Base-by-base conservation (phyloP, 108 stramenopile species). In the Conticribra weissflogii region DNA sequence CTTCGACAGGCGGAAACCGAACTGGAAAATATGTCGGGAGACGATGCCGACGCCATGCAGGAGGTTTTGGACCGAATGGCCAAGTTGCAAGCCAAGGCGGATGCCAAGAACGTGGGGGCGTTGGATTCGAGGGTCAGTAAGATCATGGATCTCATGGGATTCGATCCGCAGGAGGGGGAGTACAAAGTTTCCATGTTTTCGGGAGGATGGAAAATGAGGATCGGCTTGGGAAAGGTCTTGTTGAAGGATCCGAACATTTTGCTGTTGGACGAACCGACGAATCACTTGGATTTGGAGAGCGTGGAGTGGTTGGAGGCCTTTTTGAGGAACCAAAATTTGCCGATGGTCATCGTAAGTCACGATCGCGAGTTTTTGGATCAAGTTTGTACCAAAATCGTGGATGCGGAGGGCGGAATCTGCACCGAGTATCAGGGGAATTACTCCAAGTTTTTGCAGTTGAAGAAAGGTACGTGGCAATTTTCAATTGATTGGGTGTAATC, bases 301-400 rank as follows among this genome's bases (percentile, higher is more conserved):
- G 97, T 99, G 30, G 96, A 97, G 81, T 99, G 98, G 98, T 76
- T 99, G 19, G 98, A 99, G 78, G 79, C 77, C 46, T 99, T 98
- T 71, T 76, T 99, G 51, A 76, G 87, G 7, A 85, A 97, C 59
- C 97, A 98, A 71, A 95, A 86, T 54, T 82, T 97, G 44, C 97
- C 98, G 24, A 97, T 99, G 96, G 84, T 98, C 29, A 97, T 99
- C 66, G 98, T 99, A 7, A 95, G 93, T 64, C 98, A 99, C 73
- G 98, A 99, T 90, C 91, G 98, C 63, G 98, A 98, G 79, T 99
- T 99, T 75, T 84, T 99, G 56, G 98, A 98, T 83, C 95, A 95
- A 69, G 97, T 96, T 17, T 96, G 97, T 83, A 94, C 90, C 50
- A 96, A 94, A 71, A 98, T 97, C 62, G 96, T 98, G 1, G 96